Conservation (phyloP, 208 protist species). For the Perkinsela sp. region DNA sequence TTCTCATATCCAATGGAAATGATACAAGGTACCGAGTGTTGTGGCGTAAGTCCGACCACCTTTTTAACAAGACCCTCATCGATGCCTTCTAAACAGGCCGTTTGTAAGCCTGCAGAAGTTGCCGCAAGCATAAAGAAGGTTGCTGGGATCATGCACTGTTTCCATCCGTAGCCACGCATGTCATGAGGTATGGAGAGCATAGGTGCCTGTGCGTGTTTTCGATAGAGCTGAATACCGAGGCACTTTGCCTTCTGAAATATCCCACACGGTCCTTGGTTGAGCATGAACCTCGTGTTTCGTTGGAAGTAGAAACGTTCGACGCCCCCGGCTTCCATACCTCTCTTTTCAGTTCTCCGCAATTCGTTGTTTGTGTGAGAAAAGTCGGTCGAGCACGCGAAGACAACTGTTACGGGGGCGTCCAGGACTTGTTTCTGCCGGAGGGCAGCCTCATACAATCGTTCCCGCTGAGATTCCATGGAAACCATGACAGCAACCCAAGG, state of each 20-base stretch:
- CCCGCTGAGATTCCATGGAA: slow-evolving; percentile 9
- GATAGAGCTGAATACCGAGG: slow-evolving; percentile 18
- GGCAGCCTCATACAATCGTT: slow-evolving; percentile 14
- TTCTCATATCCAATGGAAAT: slow-evolving; percentile 24
- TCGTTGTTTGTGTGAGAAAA: slow-evolving; percentile 24
- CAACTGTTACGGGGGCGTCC: slow-evolving; percentile 22
- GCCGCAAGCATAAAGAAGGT: slow-evolving; percentile 30
- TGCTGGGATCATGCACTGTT: slow-evolving; percentile 49
- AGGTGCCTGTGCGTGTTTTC: slow-evolving; percentile 12
- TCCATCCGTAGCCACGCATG: slow-evolving; percentile 38
- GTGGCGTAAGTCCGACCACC: slow-evolving; percentile 18
- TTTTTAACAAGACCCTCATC: slow-evolving; percentile 30
- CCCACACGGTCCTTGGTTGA: slow-evolving; percentile 22
- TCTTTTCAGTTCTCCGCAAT: slow-evolving; percentile 17
- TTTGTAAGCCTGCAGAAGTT: slow-evolving; percentile 21
- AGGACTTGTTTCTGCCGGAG: slow-evolving; percentile 29
- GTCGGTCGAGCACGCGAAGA: slow-evolving; percentile 29
- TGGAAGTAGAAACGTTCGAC: slow-evolving; percentile 17
- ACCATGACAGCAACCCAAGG: slow-evolving; percentile 50
- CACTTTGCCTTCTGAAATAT: slow-evolving; percentile 18
- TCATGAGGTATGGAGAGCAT: slow-evolving; percentile 27
- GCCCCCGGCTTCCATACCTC: slow-evolving; percentile 5
- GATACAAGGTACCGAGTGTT: slow-evolving; percentile 37
- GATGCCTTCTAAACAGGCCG: slow-evolving; percentile 45
- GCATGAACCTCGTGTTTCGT: slow-evolving; percentile 27